Evolutionary conservation across 139 green algal species (phyloP), one percentile per base, ranked within the genome.

Genomic region (Chlamydomonas applanata): DNA sequence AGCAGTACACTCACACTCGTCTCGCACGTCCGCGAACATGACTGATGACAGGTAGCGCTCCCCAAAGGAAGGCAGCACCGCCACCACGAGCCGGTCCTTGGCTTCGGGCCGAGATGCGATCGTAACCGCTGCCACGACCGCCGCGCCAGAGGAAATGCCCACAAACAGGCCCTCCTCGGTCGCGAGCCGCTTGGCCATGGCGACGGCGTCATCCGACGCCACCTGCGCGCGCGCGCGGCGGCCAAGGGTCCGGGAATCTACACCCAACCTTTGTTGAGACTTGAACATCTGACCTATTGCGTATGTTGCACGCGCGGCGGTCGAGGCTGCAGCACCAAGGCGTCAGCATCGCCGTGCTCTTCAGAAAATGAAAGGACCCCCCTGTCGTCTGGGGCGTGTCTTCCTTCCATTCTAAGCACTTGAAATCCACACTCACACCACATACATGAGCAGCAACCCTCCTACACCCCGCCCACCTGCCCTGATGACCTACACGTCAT

Each of bases 31-130:
- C 71, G 92, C 75, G 84, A 97, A 99, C 33, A 98, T 88, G 29
- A 93, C 93, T n/a, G 85, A 92, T 0, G 87, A 94, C 67, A 98
- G 86, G 84, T 97, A 98, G 9, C 92, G 80, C 85, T 97, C 92
- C 20, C 83, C 69, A 54, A 98, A 98, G 56, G 81, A 93, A 25
- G 96, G 95, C 70, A 99, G 78, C 27, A 99, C 83, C 4, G 83
- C 79, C 19, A 90, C 87, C 14, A 98, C 85, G 49, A 97, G 79
- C 81, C 91, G 90, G 69, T 82, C 93, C 52, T 82, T 83, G 82
- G 97, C 97, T 84, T 99, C 96, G 0, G 92, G 91, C 7, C 93
- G 80, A 25, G 82, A 79, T 24, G 91, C 95, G 44, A 98, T 74
- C 77, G 95, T 54, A 24, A 76, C n/a, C 33, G 72, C 72, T 3